Conservation (phyloP, 257 asterid genomes). For the Solanum ossicruentum region DNA sequence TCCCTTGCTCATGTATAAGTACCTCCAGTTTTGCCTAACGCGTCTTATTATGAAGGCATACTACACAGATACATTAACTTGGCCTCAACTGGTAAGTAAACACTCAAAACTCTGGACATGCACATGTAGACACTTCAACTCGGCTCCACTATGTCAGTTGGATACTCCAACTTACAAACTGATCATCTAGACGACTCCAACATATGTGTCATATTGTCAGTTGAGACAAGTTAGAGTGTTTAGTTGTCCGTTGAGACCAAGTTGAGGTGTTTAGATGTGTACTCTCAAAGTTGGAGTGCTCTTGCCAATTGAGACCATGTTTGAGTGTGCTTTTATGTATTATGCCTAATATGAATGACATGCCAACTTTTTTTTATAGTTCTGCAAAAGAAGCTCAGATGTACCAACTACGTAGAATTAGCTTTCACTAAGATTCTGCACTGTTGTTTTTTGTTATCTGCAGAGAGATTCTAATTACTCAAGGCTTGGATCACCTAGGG, state of each 20-base stretch:
- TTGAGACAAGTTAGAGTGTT: not conserved
- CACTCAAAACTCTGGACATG: not conserved
- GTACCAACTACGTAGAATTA: not conserved
- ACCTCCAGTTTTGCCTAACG: not conserved
- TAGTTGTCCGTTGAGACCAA: not conserved
- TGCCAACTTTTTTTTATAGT: not conserved
- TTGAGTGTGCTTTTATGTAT: not conserved
- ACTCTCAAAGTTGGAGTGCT: not conserved
- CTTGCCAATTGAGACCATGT: not conserved
- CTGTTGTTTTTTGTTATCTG: not conserved
- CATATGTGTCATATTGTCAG: not conserved
- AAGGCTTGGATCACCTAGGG: constrained; percentile 59
- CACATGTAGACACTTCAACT: not conserved
- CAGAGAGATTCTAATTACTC: constrained; percentile 92
- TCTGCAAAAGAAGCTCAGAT: not conserved
- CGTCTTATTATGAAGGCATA: not conserved
- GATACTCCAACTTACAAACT: not conserved
- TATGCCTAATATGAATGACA: not conserved
- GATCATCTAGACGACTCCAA: not conserved
- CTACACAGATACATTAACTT: not conserved
- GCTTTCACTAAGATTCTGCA: not conserved
- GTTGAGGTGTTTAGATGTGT: not conserved
- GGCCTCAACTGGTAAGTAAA: not conserved
- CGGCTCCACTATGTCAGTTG: not conserved
- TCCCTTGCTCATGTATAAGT: not conserved